These are phyloP conservation scores for Verticillium klebahnii DNA, from an alignment of 2,329 filamentous ascomycete species.

Conservation along the genomic window DNA sequence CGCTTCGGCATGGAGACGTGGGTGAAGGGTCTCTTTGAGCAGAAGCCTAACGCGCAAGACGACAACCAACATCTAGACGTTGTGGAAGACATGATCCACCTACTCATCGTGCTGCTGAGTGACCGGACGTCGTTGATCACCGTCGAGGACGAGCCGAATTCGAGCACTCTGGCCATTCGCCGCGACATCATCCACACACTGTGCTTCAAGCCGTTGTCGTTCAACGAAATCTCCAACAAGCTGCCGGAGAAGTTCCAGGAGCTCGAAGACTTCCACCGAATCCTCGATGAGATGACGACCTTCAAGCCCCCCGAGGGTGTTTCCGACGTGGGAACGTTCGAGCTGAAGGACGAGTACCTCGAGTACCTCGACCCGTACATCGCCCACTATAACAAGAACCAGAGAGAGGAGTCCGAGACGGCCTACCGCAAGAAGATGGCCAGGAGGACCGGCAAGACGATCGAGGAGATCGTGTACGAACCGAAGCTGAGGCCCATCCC, in stretches of 20 bases:
- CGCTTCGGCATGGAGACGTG: conserved; percentile 84
- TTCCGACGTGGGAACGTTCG: conserved; percentile 89
- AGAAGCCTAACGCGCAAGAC: conserved; percentile 70
- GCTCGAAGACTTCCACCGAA: conserved; percentile 78
- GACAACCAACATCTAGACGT: conserved; percentile 86
- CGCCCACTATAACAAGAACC: conserved; percentile 94
- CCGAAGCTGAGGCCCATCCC: conserved; percentile 74
- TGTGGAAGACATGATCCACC: conserved; percentile 91
- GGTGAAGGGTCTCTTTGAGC: conserved; percentile 78
- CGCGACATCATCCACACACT: conserved; percentile 90
- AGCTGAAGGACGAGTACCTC: conserved; percentile 80
- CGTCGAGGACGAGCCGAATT: conserved; percentile 58
- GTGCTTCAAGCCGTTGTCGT: conserved; percentile 94
- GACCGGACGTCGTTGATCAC: conserved; percentile 79
- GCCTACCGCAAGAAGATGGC: conserved; percentile 85
- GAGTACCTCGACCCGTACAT: conserved; percentile 93
- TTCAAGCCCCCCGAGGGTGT: conserved; percentile 90
- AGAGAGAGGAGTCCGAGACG: conserved; percentile 89
- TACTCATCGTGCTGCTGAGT: conserved; percentile 85
- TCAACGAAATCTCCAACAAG: conserved; percentile 83
- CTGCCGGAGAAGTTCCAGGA: conserved; percentile 88
- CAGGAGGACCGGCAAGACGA: conserved; percentile 76
- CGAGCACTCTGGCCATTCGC: conserved; percentile 68
- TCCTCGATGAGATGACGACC: conserved; percentile 81
- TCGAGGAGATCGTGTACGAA: conserved; percentile 85